phyloP scores from a whole-genome alignment of 345 rosid species.

The Eutrema japonicum region DNA sequence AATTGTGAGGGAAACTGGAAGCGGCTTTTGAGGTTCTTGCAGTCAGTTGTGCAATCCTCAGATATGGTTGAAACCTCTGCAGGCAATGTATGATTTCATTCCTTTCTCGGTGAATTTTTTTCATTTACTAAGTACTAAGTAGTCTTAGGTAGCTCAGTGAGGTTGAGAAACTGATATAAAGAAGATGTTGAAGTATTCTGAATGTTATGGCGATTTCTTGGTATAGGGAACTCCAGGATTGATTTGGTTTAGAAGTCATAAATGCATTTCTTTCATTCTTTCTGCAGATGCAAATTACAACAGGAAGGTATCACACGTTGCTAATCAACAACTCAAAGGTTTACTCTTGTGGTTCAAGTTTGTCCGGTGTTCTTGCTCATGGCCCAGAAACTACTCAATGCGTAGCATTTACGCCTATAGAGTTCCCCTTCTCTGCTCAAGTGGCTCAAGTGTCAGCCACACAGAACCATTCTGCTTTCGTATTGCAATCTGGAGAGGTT shows the following conservation, averaged over 20 bases:
- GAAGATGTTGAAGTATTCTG: background rate
- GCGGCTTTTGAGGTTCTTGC: conserved; percentile 85
- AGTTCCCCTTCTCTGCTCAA: conserved; percentile 60
- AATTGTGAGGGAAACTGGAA: conserved; percentile 90
- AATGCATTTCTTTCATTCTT: conserved; percentile 25
- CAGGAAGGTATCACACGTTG: conserved; percentile 90
- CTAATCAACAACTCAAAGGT: conserved; percentile 80
- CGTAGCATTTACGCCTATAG: conserved; percentile 73
- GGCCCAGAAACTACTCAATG: conserved; percentile 93
- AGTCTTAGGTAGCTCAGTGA: conserved; percentile 3
- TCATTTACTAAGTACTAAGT: background rate
- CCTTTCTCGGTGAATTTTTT: conserved; percentile 12
- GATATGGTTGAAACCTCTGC: conserved; percentile 76
- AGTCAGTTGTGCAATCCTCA: conserved; percentile 76
- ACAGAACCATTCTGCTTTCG: conserved; percentile 88
- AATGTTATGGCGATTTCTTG: background rate
- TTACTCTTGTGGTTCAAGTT: conserved; percentile 91
- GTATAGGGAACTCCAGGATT: background rate
- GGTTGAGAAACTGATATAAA: background rate
- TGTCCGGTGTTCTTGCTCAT: conserved; percentile 93
- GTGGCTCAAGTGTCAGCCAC: conserved; percentile 92
- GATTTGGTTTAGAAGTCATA: conserved; percentile 27
- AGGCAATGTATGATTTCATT: conserved; percentile 76
- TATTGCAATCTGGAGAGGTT: conserved; percentile 92
- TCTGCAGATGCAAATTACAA: conserved; percentile 91